These are phyloP conservation scores for Dendrobium chrysotoxum DNA, from an alignment of 106 monocot genomes.

Conservation along the genomic window DNA sequence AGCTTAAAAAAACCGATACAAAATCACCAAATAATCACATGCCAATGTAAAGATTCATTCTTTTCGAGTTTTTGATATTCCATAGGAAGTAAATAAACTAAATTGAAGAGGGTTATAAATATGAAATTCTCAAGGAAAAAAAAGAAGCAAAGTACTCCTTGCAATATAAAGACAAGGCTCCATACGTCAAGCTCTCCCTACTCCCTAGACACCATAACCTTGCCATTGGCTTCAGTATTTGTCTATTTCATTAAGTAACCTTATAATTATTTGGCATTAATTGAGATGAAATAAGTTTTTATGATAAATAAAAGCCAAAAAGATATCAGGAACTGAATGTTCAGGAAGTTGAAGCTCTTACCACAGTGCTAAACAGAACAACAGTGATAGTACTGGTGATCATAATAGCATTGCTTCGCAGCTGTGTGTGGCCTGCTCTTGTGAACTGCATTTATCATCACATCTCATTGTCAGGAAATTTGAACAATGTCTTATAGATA, in stretches of 20 bases:
- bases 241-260: no score
- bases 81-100: no score
- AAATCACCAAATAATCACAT: background rate
- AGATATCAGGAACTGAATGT: background rate
- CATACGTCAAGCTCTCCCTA: no score
- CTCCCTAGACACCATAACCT: no score
- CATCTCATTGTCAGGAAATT: background rate
- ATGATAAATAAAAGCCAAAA: background rate
- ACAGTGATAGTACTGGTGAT: constrained; percentile 52
- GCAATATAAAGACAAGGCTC: no score
- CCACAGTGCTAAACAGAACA: constrained; percentile 60
- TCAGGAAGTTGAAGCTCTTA: constrained; percentile 8
- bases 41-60: background rate
- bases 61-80: background rate
- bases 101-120: background rate
- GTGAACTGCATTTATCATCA: constrained; percentile 31
- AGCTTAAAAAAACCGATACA: no score
- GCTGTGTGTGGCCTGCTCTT: constrained; percentile 32
- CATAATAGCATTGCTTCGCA: constrained; percentile 37
- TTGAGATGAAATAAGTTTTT: background rate
- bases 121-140: background rate
- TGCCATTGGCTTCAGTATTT: no score
- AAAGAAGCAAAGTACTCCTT: background rate
- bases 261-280: background rate
- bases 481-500: background rate